Conservation (phyloP, 2,329 filamentous ascomycete species). For the Pezicula neosporulosa region DNA sequence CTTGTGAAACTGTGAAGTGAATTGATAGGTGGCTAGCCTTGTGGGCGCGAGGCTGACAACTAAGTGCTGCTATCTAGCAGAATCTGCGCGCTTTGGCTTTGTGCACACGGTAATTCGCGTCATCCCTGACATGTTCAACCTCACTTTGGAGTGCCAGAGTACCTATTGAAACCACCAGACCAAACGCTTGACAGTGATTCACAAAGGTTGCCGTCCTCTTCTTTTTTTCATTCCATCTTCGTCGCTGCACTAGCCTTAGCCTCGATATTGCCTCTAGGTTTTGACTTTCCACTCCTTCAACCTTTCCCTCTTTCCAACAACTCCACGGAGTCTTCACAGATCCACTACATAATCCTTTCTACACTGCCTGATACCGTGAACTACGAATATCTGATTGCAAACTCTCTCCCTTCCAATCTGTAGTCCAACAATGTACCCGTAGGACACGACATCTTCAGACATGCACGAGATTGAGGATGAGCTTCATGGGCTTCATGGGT, state of each 20-base stretch:
- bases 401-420: not conserved
- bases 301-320: no score
- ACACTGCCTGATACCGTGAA: not conserved
- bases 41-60: conserved; percentile 8
- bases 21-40: conserved; percentile 2
- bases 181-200: no score
- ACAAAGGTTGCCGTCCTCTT: no score
- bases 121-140: not conserved
- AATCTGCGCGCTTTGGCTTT: not conserved
- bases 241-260: no score
- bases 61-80: not conserved
- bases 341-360: not conserved
- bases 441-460: conserved; percentile 11
- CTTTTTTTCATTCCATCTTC: no score
- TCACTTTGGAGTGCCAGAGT: not conserved
- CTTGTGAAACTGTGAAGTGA: not conserved
- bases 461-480: conserved; percentile 28
- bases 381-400: no score
- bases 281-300: no score
- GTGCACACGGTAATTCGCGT: no score
- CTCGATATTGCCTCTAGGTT: no score
- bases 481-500: conserved; percentile 26
- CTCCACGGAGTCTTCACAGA: no score
- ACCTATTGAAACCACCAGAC: not conserved
- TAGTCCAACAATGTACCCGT: conserved; percentile 9